Percentiles rank a stretch among this genome's conserved stretches.
These are phyloP conservation scores for Melanomma pulvis-pyrius DNA, from an alignment of 495 filamentous ascomycete species.

Conservation along the genomic window DNA sequence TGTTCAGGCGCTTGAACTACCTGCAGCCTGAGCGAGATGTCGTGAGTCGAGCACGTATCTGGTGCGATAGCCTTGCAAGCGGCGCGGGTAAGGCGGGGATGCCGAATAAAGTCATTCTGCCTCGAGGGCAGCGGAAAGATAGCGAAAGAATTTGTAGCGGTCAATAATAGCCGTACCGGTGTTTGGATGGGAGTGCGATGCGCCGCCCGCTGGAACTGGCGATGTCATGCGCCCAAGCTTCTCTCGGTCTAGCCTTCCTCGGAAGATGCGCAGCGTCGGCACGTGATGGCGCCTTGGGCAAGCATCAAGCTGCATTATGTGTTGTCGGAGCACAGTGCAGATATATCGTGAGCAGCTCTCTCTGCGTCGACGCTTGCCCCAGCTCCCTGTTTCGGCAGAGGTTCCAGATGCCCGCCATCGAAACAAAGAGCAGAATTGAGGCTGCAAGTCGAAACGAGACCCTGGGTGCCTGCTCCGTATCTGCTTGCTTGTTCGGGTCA, in stretches of 20 bases:
- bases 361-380: no score
- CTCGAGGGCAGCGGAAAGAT: background rate
- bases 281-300: background rate
- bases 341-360: no score
- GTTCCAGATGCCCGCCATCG: no score
- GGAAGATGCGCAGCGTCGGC: background rate
- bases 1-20: background rate
- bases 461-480: no score
- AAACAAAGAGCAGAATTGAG: no score
- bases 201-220: background rate
- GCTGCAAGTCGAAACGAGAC: no score
- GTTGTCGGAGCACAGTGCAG: no score
- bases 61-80: background rate
- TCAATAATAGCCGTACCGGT: background rate
- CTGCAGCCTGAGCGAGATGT: background rate
- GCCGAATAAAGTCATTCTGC: background rate
- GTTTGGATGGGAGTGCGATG: background rate
- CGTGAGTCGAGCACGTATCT: background rate
- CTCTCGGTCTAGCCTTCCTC: background rate
- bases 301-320: no score
- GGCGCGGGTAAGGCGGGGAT: background rate
- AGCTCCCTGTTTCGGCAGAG: no score
- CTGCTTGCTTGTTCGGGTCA: no score
- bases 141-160: background rate
- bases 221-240: slow-evolving; percentile 23